These are phyloP conservation scores for Ceratocystis cubensis DNA, from an alignment of 2,329 filamentous ascomycete species.

Conservation along the genomic window DNA sequence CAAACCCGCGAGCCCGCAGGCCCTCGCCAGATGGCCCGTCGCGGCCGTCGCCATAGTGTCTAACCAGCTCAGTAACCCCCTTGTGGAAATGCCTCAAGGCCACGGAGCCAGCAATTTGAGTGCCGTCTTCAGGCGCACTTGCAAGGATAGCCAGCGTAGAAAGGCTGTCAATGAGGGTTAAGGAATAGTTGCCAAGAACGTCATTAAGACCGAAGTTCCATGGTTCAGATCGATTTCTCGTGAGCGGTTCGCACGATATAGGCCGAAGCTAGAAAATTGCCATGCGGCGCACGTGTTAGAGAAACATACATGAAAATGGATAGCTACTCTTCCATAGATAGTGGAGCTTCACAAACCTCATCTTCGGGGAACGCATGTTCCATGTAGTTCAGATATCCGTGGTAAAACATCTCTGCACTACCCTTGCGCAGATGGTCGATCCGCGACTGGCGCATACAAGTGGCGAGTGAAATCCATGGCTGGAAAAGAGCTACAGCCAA, in stretches of 20 bases:
- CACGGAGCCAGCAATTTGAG: conserved; percentile 26
- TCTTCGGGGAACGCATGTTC: conserved; percentile 88
- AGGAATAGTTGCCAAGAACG: conserved; percentile 89
- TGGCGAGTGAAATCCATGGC: conserved; percentile 33
- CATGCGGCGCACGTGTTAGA: conserved; percentile 23
- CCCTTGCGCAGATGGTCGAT: conserved; percentile 45
- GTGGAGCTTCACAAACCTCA: conserved; percentile 40
- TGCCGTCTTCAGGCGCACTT: conserved; percentile 45
- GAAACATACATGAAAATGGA: neutral
- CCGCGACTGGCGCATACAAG: conserved; percentile 44
- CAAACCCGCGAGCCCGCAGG: conserved; percentile 65
- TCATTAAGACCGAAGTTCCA: conserved; percentile 82
- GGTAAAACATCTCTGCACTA: conserved; percentile 78
- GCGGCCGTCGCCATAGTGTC: conserved; percentile 77
- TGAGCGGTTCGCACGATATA: conserved; percentile 69
- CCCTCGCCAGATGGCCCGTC: conserved; percentile 56
- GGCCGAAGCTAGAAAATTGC: conserved; percentile 53
- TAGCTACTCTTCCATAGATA: neutral
- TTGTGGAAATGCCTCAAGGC: conserved; percentile 66
- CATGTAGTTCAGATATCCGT: conserved; percentile 95
- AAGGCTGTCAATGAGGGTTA: conserved; percentile 89
- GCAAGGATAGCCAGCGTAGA: conserved; percentile 89
- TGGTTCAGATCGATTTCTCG: conserved; percentile 68
- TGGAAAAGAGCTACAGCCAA: conserved; percentile 14
- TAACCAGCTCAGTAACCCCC: conserved; percentile 61